phyloP scores from a whole-genome alignment of 768 basidiomycete species.

The Hygrophoropsis aurantiaca region DNA sequence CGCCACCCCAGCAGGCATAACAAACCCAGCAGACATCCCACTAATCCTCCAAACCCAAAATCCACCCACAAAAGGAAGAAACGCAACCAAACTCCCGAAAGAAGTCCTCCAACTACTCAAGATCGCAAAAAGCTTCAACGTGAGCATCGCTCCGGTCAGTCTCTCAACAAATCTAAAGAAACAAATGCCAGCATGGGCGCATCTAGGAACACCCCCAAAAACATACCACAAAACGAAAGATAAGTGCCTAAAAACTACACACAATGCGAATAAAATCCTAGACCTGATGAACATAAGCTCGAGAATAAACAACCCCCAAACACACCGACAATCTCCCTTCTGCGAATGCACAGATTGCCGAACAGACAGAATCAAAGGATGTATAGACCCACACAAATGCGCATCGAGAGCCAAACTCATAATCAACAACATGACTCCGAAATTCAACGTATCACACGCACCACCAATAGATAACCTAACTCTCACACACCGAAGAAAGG shows the following conservation, averaged over 20 bases:
- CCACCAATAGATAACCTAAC: not conserved
- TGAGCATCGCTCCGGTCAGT: not conserved
- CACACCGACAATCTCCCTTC: too few species aligned
- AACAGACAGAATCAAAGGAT: too few species aligned
- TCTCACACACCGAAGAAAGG: not conserved
- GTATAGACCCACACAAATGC: too few species aligned
- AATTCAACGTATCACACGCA: not conserved
- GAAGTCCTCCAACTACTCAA: too few species aligned
- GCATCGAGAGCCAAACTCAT: not conserved
- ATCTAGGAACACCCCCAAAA: too few species aligned
- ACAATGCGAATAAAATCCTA: not conserved
- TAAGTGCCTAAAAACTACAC: not conserved
- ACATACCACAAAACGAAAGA: not conserved
- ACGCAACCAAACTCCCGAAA: too few species aligned
- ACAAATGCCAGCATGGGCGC: too few species aligned
- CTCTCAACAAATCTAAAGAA: not conserved
- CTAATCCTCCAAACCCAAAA: constrained; percentile 11
- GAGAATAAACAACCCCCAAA: not conserved
- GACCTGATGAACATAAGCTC: not conserved
- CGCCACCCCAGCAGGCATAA: not conserved
- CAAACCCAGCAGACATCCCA: not conserved
- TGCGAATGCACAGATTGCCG: constrained; percentile 4
- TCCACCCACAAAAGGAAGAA: not conserved
- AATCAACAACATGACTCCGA: not conserved
- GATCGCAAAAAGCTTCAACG: too few species aligned